A percentile compares a stretch with the other conserved stretches of the same genome.
Conservation (phyloP, 495 filamentous ascomycete genomes). For the Aspergillus diversus region DNA sequence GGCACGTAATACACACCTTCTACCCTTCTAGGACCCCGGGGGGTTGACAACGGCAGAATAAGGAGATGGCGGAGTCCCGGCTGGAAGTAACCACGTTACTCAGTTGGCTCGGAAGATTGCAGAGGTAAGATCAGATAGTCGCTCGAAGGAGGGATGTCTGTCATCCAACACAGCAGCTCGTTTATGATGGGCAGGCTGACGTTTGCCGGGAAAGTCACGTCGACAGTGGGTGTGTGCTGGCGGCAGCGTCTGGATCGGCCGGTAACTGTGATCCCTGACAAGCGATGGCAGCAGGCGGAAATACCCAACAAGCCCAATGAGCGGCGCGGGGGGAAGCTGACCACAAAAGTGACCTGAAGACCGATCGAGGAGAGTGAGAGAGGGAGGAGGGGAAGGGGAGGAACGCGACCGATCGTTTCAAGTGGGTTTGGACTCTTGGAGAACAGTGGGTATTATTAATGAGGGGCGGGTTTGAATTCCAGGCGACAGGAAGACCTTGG, state of each 20-base stretch:
- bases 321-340: slow-evolving; percentile 25
- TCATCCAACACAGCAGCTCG: slow-evolving; percentile 13
- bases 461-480: slow-evolving; percentile 1
- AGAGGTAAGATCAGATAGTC: slow-evolving; percentile 27
- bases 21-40: slow-evolving; percentile 28
- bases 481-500: neutral
- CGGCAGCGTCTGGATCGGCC: slow-evolving; percentile 36
- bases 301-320: slow-evolving; percentile 34
- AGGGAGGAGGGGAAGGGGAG: slow-evolving; percentile 7
- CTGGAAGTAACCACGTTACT: slow-evolving; percentile 9
- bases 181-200: slow-evolving; percentile 18
- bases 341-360: slow-evolving; percentile 21
- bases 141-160: slow-evolving; percentile 19
- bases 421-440: slow-evolving; percentile 18
- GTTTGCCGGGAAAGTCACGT: slow-evolving; percentile 20
- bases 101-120: slow-evolving; percentile 20
- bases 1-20: slow-evolving; percentile 26
- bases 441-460: slow-evolving; percentile 16
- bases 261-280: slow-evolving; percentile 33
- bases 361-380: slow-evolving; percentile 6
- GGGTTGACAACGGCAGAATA: slow-evolving; percentile 18
- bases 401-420: slow-evolving; percentile 19
- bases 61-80: slow-evolving; percentile 11
- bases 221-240: slow-evolving; percentile 26
- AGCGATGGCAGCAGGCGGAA: slow-evolving; percentile 24